Evolutionary conservation across 768 basidiomycete species (phyloP).

Genomic region (Epithele typhae): DNA sequence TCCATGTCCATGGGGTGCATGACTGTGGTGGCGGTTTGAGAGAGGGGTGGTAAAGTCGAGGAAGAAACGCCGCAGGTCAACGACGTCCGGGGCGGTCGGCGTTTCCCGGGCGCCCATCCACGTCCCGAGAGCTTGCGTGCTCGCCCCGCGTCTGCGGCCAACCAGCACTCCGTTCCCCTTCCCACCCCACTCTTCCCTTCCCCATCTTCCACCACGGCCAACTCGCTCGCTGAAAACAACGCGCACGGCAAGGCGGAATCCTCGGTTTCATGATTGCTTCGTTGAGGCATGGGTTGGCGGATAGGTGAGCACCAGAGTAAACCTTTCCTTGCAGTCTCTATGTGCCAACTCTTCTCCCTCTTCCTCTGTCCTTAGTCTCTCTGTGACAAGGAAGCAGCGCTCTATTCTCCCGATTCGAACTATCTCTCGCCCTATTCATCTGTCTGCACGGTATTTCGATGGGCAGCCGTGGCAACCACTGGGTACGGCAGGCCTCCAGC

Average conservation of each 20-base stretch:
- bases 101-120: background rate
- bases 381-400: conserved; percentile 11
- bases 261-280: conserved; percentile 34
- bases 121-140: conserved; percentile 5
- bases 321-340: too few species aligned
- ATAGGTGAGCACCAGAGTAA: conserved; percentile 28
- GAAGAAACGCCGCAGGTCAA: too few species aligned
- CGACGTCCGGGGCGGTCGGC: too few species aligned
- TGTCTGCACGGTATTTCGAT: background rate
- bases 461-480: conserved; percentile 3
- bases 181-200: background rate
- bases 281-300: conserved; percentile 34
- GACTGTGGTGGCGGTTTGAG: too few species aligned
- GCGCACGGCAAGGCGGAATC: background rate
- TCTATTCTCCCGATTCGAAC: background rate
- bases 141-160: too few species aligned
- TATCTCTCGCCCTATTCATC: background rate
- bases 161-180: too few species aligned
- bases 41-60: too few species aligned
- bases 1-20: too few species aligned
- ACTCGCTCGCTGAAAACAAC: background rate
- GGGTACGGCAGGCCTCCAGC: background rate
- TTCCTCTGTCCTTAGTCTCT: conserved; percentile 7
- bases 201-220: background rate
- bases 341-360: too few species aligned